Conservation (phyloP, 345 rosid genomes). For the Populus simonii region DNA sequence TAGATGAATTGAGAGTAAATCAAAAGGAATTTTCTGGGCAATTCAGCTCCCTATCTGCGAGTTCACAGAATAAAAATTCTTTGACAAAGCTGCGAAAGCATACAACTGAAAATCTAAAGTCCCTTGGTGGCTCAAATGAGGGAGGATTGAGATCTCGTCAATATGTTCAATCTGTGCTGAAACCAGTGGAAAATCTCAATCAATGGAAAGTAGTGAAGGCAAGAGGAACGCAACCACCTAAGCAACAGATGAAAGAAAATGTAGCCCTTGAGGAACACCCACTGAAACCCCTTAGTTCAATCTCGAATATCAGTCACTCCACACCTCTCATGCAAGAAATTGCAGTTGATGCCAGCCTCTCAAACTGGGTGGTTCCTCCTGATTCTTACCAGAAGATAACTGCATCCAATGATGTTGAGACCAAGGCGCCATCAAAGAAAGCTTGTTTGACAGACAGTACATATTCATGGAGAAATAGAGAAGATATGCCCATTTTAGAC, state of each 20-base stretch:
- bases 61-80: conserved; percentile 13
- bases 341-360: conserved; percentile 23
- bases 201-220: conserved; percentile 31
- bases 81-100: conserved; percentile 8
- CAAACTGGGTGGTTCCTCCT: conserved; percentile 27
- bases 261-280: conserved; percentile 18
- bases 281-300: not conserved
- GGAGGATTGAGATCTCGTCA: conserved; percentile 4
- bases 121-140: conserved; percentile 4
- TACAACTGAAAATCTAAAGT: conserved; percentile 12
- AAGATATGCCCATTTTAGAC: conserved; percentile 30
- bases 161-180: conserved; percentile 22
- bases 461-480: conserved; percentile 26
- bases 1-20: conserved; percentile 16
- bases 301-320: not conserved
- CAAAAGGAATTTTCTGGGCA: conserved; percentile 2
- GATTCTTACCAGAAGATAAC: conserved; percentile 10
- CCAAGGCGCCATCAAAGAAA: conserved; percentile 12
- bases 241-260: conserved; percentile 27
- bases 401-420: conserved; percentile 11
- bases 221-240: conserved; percentile 7
- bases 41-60: conserved; percentile 13
- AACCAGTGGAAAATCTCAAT: conserved; percentile 28
- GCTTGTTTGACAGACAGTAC: conserved; percentile 25
- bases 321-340: conserved; percentile 5